Evolutionary conservation across 495 filamentous ascomycete species (phyloP).

Genomic region (Aspergillus hancockii): DNA sequence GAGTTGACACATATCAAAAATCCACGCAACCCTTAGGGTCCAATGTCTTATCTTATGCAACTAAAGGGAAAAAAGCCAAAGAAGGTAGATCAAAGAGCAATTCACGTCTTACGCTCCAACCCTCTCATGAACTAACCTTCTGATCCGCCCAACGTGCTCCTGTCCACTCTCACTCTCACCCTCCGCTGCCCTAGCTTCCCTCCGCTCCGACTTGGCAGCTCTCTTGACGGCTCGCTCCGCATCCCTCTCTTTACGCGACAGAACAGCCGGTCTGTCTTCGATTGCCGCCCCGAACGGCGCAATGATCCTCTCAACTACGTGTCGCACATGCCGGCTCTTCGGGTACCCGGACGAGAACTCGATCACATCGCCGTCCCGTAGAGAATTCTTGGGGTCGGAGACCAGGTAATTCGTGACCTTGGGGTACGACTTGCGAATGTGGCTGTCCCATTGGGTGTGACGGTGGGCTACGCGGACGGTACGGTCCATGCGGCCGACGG

Average conservation of each 20-base stretch:
- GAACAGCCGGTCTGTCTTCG: constrained; percentile 61
- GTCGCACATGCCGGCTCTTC: constrained; percentile 64
- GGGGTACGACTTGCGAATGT: constrained; percentile 44
- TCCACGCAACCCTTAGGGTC: background rate
- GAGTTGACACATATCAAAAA: constrained; percentile 2
- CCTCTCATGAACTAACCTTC: constrained; percentile 20
- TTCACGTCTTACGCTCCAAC: background rate
- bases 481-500: constrained; percentile 48
- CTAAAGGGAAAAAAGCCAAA: background rate
- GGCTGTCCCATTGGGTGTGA: constrained; percentile 38
- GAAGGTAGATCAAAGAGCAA: background rate
- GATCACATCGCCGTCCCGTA: constrained; percentile 77
- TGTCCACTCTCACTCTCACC: constrained; percentile 10
- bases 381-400: constrained; percentile 72
- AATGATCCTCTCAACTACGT: constrained; percentile 77
- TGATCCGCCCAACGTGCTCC: constrained; percentile 29
- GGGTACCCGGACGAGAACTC: constrained; percentile 69
- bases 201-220: constrained; percentile 50
- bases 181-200: constrained; percentile 32
- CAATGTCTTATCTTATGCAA: constrained; percentile 8
- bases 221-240: constrained; percentile 48
- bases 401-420: constrained; percentile 56
- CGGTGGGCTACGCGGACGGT: constrained; percentile 43
- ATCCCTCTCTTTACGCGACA: constrained; percentile 62
- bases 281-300: constrained; percentile 68